Evolutionary conservation across 805 yeast genomes (phyloP), one percentile per base, ranked within the genome.

Genomic region (Torulaspora franciscae): DNA sequence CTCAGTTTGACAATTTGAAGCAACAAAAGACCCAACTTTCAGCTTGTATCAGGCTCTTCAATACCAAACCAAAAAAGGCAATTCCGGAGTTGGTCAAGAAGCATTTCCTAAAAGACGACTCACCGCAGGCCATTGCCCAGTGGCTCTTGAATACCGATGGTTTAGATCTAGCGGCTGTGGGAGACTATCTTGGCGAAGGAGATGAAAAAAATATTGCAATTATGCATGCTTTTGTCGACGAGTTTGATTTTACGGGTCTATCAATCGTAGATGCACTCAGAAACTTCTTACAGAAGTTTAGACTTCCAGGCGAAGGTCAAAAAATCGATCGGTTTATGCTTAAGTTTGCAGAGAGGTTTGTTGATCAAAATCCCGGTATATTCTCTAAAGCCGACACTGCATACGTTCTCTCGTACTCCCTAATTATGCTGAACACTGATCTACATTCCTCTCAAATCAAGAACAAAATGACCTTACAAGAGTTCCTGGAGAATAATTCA

Each of bases 231-330:
- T 93, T 93, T 69, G 95, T 91, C 24, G 96, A 90, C 59, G 69
- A 75, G 51, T 82, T 93, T 81, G 86, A 89, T 45, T 91, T 93
- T 63, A 68, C 75, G 4, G 73, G 74, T 27, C 62, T 75, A 52
- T 70, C 80, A 1, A 89, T 93, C 60, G 89, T 90, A 11, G 95
- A 83, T 54, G 95, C 98, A 0, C 71, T 93, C 70, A 77, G 99
- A 54, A 71, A 69, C 11, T 88, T 88, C 58, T 73, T 93, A 47
- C 99, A 95, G 60, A 75, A 80, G 38, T 95, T 93, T 69, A 75
- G 99, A 63, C 74, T 93, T 48, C 99, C 99, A 2, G 99, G 99
- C 40, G 99, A 93, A 68, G 90, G 96, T 4, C 99, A 93, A 68
- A 91, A 93, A 60, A 91, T 93, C 61, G 99, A 93, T 71, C 76